Conservation (phyloP, 176 grass and related monocot genomes). For the Urochloa ruziziensis region DNA sequence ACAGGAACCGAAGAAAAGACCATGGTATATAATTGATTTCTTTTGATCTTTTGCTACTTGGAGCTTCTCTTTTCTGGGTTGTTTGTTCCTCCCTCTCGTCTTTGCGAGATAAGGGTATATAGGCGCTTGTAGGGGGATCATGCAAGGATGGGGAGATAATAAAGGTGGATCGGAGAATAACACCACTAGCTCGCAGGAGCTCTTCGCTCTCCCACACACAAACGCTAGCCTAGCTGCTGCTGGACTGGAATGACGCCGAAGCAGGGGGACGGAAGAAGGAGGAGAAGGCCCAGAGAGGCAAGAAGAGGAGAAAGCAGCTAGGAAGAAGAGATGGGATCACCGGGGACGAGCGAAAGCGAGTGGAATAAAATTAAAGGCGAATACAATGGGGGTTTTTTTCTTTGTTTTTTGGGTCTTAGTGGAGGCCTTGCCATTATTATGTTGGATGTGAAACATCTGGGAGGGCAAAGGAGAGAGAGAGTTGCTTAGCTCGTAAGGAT, state of each 20-base stretch:
- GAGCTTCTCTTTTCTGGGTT: constrained; percentile 32
- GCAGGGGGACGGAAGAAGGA: neutral
- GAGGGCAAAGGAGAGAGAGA: constrained; percentile 10
- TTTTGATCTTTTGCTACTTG: constrained; percentile 62
- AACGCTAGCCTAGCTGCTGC: neutral
- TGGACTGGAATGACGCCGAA: constrained; percentile 28
- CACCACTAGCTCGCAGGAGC: constrained; percentile 16
- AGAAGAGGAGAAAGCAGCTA: constrained; percentile 11
- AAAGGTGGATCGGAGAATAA: constrained; percentile 60
- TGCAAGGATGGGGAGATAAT: constrained; percentile 38
- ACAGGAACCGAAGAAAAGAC: constrained; percentile 89
- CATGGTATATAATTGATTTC: constrained; percentile 74
- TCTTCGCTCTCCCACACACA: neutral
- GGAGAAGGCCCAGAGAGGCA: neutral
- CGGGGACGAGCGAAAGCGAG: constrained; percentile 33
- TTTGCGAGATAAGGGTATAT: constrained; percentile 57
- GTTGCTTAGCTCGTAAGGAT: constrained; percentile 52
- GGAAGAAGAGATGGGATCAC: constrained; percentile 19
- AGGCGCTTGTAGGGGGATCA: constrained; percentile 58
- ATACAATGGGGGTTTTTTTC: constrained; percentile 3
- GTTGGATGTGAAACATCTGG: constrained; percentile 67
- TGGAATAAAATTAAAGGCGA: constrained; percentile 63
- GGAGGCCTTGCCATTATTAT: constrained; percentile 50
- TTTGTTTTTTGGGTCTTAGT: constrained; percentile 43
- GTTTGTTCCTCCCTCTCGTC: constrained; percentile 46